Base-by-base conservation (phyloP, 1,139 yeast genomes). In the Kodamaea sp. region DNA sequence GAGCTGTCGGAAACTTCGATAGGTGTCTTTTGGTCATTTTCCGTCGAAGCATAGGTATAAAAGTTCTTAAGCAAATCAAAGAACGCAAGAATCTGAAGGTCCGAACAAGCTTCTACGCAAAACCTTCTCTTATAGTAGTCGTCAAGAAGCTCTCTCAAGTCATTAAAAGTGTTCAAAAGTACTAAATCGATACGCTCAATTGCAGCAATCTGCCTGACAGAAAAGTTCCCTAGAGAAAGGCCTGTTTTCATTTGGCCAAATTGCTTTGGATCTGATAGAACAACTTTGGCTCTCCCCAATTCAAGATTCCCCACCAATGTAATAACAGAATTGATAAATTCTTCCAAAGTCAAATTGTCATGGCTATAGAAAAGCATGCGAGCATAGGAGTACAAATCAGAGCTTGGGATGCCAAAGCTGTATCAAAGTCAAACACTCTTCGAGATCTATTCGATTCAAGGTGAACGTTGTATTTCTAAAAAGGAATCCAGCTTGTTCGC, bases 161-260 rank as follows among this genome's bases (percentile, higher is more conserved):
- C 51, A 4, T 26, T 22, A 10, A 35, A 10, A 7, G 25, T 31
- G 8, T 46, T 44, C 9, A 44, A 32, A 12, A 35, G 24, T 4
- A 39, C 28, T 13, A 47, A 24, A 13, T 37, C 30, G 14, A 42
- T 15, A 7, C 34, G 28, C 6, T 32, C 32, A 2, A 46, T 15
- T 9, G 24, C 11, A 22, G 28, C 28, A 13, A 42, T 19, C 12
- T 13, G 28, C 22, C 24, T 13, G 4, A 29, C 14, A 12, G 30
- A 15, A 8, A 22, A 18, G 7, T 14, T 15, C 4, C 7, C 26
- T 5, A n/a, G 14, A 12, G 14, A n/a, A 22, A 28, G 19, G 8
- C 22, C 12, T n/a, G 18, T 7, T n/a, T 15, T 11, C 21, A 26
- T 16, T 7, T 18, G 12, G 5, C 18, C 22, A 11, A 26, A 26